A percentile compares a stretch with the other conserved stretches of the same genome.
Conservation (phyloP, 805 yeast genomes). For the Starmerella sirachaensis region DNA sequence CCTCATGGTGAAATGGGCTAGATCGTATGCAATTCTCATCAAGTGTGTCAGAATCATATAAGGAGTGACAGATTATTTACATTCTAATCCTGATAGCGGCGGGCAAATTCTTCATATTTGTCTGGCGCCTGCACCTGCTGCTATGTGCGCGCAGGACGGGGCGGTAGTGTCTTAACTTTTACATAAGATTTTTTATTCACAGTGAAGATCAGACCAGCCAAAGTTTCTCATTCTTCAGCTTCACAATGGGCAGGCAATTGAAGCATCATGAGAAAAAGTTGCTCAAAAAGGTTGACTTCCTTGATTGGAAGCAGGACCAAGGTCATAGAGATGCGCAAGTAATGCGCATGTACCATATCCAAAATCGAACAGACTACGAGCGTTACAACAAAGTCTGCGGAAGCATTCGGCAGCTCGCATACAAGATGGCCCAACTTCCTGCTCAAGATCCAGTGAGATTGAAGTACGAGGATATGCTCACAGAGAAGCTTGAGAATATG, state of each 20-base stretch:
- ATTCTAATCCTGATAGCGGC: too few species aligned
- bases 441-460: conserved; percentile 78
- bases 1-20: too few species aligned
- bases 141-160: too few species aligned
- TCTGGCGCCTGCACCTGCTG: too few species aligned
- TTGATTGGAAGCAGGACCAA: conserved; percentile 94
- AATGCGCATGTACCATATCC: conserved; percentile 87
- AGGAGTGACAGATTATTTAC: too few species aligned
- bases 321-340: conserved; percentile 95
- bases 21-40: neutral
- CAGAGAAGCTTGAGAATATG: conserved; percentile 80
- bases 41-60: too few species aligned
- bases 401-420: conserved; percentile 73
- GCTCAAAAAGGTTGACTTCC: conserved; percentile 88
- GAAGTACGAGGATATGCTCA: conserved; percentile 74
- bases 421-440: conserved; percentile 69
- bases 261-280: conserved; percentile 94
- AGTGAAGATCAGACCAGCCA: neutral
- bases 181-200: too few species aligned
- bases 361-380: conserved; percentile 90
- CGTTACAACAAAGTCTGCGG: conserved; percentile 91
- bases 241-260: conserved; percentile 41
- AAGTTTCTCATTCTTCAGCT: neutral
- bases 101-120: too few species aligned
- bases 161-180: too few species aligned